These are phyloP conservation scores for Cryphonectria parasitica DNA, from an alignment of 2,329 filamentous ascomycete genomes.

Conservation along the genomic window DNA sequence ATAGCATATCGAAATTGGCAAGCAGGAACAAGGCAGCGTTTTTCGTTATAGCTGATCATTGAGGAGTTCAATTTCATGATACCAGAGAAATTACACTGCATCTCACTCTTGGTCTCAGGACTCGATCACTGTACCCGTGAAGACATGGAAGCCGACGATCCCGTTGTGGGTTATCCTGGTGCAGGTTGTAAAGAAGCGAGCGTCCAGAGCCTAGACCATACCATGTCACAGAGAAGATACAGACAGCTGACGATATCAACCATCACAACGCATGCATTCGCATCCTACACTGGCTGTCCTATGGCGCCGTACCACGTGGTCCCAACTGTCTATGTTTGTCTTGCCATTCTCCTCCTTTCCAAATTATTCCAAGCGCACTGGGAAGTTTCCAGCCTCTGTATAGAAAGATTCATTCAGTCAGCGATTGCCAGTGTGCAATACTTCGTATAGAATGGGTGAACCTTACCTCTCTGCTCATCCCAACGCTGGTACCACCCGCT, in stretches of 20 bases:
- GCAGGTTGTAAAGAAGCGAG: background rate
- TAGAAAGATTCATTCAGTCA: constrained; percentile 6
- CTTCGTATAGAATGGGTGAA: background rate
- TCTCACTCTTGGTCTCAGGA: background rate
- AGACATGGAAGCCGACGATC: background rate
- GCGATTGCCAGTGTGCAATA: background rate
- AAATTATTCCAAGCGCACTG: constrained; percentile 64
- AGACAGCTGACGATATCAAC: background rate
- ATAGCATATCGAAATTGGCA: background rate
- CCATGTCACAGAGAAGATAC: background rate
- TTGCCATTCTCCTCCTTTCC: background rate
- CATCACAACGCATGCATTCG: constrained; percentile 26
- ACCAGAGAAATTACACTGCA: background rate
- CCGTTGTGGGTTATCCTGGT: background rate
- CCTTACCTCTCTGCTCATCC: constrained; percentile 86
- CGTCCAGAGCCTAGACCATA: background rate
- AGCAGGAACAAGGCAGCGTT: background rate
- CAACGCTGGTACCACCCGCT: constrained; percentile 91
- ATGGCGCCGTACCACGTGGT: constrained; percentile 19
- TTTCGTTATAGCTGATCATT: background rate
- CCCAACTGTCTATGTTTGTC: constrained; percentile 26
- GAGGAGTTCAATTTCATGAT: background rate
- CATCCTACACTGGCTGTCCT: constrained; percentile 34
- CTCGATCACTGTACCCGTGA: background rate
- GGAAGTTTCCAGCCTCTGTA: constrained; percentile 70